Conservation (phyloP, 2,329 filamentous ascomycete genomes). For the Pyrenochaeta sp. region DNA sequence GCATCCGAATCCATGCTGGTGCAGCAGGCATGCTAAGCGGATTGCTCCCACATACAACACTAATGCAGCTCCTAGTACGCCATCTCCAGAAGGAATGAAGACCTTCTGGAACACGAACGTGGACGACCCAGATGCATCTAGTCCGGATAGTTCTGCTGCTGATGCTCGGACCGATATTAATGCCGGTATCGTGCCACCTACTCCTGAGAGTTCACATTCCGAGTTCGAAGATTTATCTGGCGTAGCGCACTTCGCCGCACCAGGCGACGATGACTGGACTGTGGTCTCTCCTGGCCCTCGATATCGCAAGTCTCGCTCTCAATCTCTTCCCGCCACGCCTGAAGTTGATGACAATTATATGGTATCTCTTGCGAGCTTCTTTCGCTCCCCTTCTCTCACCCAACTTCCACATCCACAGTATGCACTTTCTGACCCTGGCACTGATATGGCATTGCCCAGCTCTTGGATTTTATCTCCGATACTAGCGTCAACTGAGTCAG, state of each 20-base stretch:
- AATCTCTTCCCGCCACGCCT: background rate
- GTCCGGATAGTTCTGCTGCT: background rate
- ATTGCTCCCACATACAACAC: background rate
- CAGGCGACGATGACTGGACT: constrained; percentile 12
- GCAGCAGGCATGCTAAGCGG: constrained; percentile 1
- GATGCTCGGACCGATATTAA: background rate
- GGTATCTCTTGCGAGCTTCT: background rate
- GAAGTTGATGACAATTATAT: background rate
- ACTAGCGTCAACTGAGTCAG: background rate
- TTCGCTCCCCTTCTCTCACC: background rate
- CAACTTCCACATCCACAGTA: background rate
- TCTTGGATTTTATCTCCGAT: background rate
- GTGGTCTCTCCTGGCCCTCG: background rate
- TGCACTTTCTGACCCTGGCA: background rate
- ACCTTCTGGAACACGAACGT: background rate
- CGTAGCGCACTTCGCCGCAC: background rate
- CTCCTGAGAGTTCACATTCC: background rate
- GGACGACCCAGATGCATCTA: background rate
- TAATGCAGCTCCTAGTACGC: background rate
- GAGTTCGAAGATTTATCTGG: background rate
- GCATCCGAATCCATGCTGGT: constrained; percentile 37
- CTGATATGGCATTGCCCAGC: background rate
- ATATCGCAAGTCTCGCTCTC: background rate
- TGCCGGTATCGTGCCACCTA: background rate
- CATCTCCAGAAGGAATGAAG: background rate